Conservation (phyloP, 306 rosid genomes). For the Castanea mollissima region DNA sequence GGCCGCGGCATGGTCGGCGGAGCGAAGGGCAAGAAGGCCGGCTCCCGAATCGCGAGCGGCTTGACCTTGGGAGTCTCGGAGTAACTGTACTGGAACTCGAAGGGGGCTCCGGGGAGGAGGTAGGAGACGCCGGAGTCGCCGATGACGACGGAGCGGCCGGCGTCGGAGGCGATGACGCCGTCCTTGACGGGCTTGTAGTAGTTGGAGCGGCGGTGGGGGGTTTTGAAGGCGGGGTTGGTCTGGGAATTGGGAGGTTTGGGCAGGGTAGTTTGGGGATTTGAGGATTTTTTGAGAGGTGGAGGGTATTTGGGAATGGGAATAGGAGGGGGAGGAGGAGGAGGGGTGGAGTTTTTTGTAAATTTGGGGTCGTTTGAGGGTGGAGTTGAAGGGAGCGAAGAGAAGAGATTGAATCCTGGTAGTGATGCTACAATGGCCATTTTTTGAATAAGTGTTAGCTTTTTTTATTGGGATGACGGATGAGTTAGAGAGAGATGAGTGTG, state of each 20-base stretch:
- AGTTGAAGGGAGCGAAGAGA: slow-evolving; percentile 71
- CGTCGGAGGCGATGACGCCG: slow-evolving; percentile 54
- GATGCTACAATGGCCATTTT: slow-evolving; percentile 62
- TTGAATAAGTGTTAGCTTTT: no score
- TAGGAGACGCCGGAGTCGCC: slow-evolving; percentile 88
- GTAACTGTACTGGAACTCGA: slow-evolving; percentile 91
- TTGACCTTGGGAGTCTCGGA: slow-evolving; percentile 89
- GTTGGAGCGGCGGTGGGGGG: slow-evolving; percentile 59
- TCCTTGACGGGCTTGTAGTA: slow-evolving; percentile 69
- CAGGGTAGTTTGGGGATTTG: neutral
- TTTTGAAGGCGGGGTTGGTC: slow-evolving; percentile 55
- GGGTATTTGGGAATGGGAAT: slow-evolving; percentile 56
- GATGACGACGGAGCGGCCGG: slow-evolving; percentile 69
- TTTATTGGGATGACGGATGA: no score
- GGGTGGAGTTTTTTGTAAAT: slow-evolving; percentile 10
- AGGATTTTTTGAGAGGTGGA: slow-evolving; percentile 40
- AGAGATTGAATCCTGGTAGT: slow-evolving; percentile 59
- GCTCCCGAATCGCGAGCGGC: slow-evolving; percentile 87
- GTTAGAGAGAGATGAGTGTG: no score
- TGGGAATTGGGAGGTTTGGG: slow-evolving; percentile 15
- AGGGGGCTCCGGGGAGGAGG: slow-evolving; percentile 87
- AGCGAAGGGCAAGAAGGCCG: slow-evolving; percentile 84
- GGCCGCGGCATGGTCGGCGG: slow-evolving; percentile 93
- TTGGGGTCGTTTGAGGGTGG: slow-evolving; percentile 54
- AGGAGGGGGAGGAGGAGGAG: slow-evolving; percentile 29